phyloP scores from a whole-genome alignment of 1,139 yeast genomes.

The Yamadazyma oceani region DNA sequence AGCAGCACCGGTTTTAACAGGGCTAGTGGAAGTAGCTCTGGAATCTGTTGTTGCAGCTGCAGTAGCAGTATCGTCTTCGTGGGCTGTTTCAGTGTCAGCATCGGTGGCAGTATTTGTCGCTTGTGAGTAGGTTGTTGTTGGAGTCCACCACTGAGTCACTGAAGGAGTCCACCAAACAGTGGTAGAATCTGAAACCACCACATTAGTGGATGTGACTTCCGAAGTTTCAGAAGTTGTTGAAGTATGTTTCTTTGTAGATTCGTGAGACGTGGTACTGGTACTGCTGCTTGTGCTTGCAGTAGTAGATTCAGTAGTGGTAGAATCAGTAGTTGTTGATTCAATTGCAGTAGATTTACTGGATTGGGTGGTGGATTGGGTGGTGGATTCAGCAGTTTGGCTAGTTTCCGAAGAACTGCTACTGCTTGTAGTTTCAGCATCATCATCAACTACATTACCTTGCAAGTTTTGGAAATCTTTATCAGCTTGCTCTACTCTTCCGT shows the following conservation, averaged over 20 bases:
- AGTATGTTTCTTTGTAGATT: too few species aligned
- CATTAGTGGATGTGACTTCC: conserved; percentile 1
- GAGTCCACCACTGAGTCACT: conserved; percentile 9
- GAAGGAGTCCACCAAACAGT: conserved; percentile 13
- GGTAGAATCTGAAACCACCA: conserved; percentile 2
- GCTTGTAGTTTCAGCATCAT: conserved; percentile 2
- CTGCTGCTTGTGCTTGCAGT: background rate
- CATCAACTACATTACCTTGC: conserved; percentile 18
- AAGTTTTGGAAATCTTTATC: conserved; percentile 48
- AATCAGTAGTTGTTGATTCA: conserved; percentile 1
- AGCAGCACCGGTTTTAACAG: too few species aligned
- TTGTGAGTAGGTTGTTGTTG: conserved; percentile 4
- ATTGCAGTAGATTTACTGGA: conserved; percentile 2
- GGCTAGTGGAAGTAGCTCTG: too few species aligned
- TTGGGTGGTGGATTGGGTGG: conserved; percentile 4
- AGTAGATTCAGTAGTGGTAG: conserved; percentile 1
- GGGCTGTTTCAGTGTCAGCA: background rate
- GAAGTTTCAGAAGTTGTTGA: conserved; percentile 7
- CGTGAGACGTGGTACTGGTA: conserved; percentile 8
- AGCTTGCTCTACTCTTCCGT: conserved; percentile 58
- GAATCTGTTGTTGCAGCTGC: too few species aligned
- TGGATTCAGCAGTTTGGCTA: conserved; percentile 4
- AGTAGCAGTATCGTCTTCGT: too few species aligned
- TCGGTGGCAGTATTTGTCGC: conserved; percentile 1
- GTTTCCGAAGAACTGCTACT: conserved; percentile 4